A percentile compares a stretch with the other conserved stretches of the same genome.
phyloP scores from a whole-genome alignment of 176 grass and related monocot genomes.

The Paspalum notatum region DNA sequence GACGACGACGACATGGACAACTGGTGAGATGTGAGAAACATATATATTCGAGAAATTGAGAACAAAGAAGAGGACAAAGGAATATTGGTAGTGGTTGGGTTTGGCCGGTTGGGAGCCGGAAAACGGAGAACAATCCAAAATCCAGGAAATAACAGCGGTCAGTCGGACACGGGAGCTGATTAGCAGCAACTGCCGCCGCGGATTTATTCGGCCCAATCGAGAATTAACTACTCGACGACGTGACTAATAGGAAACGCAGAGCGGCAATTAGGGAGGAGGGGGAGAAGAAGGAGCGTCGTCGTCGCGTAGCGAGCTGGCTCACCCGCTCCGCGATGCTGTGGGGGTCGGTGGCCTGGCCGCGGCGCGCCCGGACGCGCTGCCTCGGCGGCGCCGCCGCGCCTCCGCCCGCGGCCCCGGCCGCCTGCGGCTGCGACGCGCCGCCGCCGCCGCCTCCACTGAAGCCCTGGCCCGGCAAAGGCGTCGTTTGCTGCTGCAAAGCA shows the following conservation, averaged over 20 bases:
- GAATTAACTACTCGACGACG: neutral
- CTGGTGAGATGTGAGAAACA: neutral
- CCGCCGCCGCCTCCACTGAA: slow-evolving; percentile 41
- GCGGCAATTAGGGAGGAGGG: neutral
- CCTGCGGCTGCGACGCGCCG: slow-evolving; percentile 27
- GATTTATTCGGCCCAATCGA: slow-evolving; percentile 26
- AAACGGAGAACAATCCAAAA: slow-evolving; percentile 46
- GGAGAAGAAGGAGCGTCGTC: neutral
- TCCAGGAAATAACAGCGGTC: slow-evolving; percentile 28
- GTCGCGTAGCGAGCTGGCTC: slow-evolving; percentile 2
- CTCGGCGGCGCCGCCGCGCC: slow-evolving; percentile 61
- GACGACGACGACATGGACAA: neutral
- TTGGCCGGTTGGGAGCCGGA: slow-evolving; percentile 13
- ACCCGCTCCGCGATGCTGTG: slow-evolving; percentile 98
- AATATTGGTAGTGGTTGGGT: neutral
- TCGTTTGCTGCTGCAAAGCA: slow-evolving; percentile 48
- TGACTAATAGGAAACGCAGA: slow-evolving; percentile 24
- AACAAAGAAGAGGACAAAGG: slow-evolving; percentile 40
- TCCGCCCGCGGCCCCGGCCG: neutral
- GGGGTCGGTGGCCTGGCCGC: slow-evolving; percentile 88
- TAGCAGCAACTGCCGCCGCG: slow-evolving; percentile 44
- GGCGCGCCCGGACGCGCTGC: slow-evolving; percentile 66
- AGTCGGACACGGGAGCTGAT: slow-evolving; percentile 30
- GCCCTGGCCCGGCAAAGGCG: slow-evolving; percentile 50
- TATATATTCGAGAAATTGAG: slow-evolving; percentile 7